These are phyloP conservation scores for Tephrocybe sp. DNA, from an alignment of 768 basidiomycete species.

Conservation along the genomic window DNA sequence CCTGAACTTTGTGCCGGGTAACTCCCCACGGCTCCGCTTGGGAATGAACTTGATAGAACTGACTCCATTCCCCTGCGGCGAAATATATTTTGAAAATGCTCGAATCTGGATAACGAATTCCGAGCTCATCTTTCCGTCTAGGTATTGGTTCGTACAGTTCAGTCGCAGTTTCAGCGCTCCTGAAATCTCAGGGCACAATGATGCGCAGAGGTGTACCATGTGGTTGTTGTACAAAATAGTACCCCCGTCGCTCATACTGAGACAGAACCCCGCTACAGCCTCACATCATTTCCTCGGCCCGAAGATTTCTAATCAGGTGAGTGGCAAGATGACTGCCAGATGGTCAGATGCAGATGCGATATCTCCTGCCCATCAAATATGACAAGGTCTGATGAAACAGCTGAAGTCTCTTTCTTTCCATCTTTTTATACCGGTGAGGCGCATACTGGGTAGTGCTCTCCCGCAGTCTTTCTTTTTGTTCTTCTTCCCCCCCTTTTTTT, in stretches of 20 bases:
- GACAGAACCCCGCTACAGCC: background rate
- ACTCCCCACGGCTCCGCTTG: too few species aligned
- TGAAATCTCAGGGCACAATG: background rate
- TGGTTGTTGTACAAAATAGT: background rate
- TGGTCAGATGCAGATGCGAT: constrained; percentile 3
- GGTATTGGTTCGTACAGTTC: too few species aligned
- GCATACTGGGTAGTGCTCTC: background rate
- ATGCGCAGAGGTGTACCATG: background rate
- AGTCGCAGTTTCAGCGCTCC: background rate
- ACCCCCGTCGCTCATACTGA: background rate
- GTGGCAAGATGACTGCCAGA: background rate
- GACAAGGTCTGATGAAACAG: background rate
- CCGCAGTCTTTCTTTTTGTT: background rate
- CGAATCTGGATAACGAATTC: too few species aligned
- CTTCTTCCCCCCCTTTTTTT: background rate
- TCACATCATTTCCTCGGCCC: constrained; percentile 2
- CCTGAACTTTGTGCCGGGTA: too few species aligned
- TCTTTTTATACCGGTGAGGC: background rate
- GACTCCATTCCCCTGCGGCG: too few species aligned
- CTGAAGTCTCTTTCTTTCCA: background rate
- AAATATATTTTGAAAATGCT: too few species aligned
- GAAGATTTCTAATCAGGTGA: background rate
- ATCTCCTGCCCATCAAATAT: constrained; percentile 4
- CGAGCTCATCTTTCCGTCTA: too few species aligned
- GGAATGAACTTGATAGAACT: too few species aligned